phyloP scores from a whole-genome alignment of 495 filamentous ascomycete species.

The Penicillium odoratum region DNA sequence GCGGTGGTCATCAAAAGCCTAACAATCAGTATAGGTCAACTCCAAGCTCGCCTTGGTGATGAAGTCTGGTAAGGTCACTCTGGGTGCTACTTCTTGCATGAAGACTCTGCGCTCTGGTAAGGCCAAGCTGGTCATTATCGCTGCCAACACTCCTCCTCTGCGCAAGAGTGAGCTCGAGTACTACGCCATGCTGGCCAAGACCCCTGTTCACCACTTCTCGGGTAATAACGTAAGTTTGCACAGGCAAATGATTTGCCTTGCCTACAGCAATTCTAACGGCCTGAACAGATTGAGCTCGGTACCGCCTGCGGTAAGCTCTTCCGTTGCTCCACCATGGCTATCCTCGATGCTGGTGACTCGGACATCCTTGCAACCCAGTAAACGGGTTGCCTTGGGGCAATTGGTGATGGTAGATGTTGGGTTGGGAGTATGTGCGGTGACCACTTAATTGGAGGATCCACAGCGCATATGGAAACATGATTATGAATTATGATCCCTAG shows the following conservation, averaged over 20 bases:
- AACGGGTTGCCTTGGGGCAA: constrained; percentile 6
- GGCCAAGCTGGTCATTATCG: constrained; percentile 70
- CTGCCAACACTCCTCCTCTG: constrained; percentile 91
- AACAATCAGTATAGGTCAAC: constrained; percentile 56
- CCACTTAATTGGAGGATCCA: constrained; percentile 8
- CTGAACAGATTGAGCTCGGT: constrained; percentile 85
- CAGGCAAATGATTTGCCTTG: constrained; percentile 41
- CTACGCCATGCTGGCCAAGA: constrained; percentile 92
- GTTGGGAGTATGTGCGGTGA: constrained; percentile 13
- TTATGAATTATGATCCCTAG: constrained; percentile 11
- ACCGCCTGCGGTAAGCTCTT: constrained; percentile 90
- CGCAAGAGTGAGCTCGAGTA: constrained; percentile 90
- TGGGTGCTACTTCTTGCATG: constrained; percentile 93
- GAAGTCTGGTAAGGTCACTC: constrained; percentile 89
- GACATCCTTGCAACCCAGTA: constrained; percentile 71
- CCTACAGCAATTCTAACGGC: constrained; percentile 27
- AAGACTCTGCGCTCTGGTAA: constrained; percentile 76
- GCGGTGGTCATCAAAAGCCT: constrained; percentile 1
- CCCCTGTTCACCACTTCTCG: constrained; percentile 90
- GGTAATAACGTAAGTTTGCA: constrained; percentile 87
- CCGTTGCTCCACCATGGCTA: constrained; percentile 88
- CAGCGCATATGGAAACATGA: constrained; percentile 5
- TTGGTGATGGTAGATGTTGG: constrained; percentile 5
- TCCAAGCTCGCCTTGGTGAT: constrained; percentile 88
- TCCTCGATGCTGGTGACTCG: constrained; percentile 97